Evolutionary conservation across 305 asterid species (phyloP), one percentile per base, ranked within the genome.

Genomic region (Rubia tinctorum): DNA sequence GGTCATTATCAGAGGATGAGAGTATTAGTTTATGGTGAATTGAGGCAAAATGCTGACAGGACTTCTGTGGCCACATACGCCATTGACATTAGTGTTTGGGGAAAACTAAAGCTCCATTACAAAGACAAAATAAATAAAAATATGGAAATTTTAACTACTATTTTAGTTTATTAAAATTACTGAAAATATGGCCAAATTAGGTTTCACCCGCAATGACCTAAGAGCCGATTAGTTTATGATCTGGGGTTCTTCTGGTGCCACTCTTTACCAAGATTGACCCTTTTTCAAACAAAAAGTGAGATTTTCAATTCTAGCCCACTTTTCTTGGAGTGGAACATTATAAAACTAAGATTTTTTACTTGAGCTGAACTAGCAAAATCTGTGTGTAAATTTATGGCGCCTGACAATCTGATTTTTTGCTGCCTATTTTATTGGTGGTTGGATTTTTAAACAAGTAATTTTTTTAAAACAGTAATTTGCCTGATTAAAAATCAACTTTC

Each of bases 51-150:
- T 22, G 39, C 55, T 7, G 56, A 71, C 59, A 73, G 61, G 40
- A 66, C 23, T 49, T 42, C 76, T 49, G 77, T 70, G 71, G 71
- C 60, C 30, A 68, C 49, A 76, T 58, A 76, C n/a, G n/a, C 42
- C 43, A 72, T 76, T 66, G 81, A 62, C 71, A 66, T 34, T 30
- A 71, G 55, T 40, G 71, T 68, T 37, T 44, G 30, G 60, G 75
- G 53, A 74, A 58, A 66, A 30, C 12, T 66, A 66, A 42, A 39
- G 70, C 47, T 42, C 13, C 53, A 66, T 66, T 42, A 42, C 25
- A 40, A 40, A 39, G 53, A 66, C 70, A 39, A 30, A 7, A 20
- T 4, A 30, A 42, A 66, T 7, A 0, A 17, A 53, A 51, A 7
- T 53, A 53, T 53, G 59, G 20, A 8, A 58, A 34, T 34, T 34